Evolutionary conservation across 768 basidiomycete species (phyloP).

Genomic region (Coprinopsis strossmayeri): DNA sequence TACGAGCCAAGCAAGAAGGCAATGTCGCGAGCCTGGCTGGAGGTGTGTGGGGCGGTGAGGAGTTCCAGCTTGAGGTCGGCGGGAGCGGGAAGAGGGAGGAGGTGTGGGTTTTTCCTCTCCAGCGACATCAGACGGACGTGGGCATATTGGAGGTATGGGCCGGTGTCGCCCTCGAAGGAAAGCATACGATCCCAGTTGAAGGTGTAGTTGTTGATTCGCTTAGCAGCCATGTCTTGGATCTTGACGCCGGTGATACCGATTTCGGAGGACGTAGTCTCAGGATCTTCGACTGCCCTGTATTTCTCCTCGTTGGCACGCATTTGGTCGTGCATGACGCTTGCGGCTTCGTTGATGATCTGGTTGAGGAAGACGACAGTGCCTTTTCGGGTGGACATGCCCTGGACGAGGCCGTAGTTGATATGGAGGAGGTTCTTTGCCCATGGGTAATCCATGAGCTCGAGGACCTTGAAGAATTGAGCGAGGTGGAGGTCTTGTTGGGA

Average conservation of each 20-base stretch:
- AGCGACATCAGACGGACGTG: slow-evolving; percentile 89
- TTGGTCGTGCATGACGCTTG: slow-evolving; percentile 89
- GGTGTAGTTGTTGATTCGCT: slow-evolving; percentile 91
- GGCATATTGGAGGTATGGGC: slow-evolving; percentile 91
- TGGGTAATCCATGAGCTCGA: slow-evolving; percentile 82
- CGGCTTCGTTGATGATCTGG: slow-evolving; percentile 86
- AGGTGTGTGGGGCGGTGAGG: slow-evolving; percentile 41
- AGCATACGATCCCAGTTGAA: slow-evolving; percentile 94
- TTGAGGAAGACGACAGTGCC: slow-evolving; percentile 95
- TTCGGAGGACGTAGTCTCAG: slow-evolving; percentile 69
- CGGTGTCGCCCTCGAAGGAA: slow-evolving; percentile 93
- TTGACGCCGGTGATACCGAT: slow-evolving; percentile 95
- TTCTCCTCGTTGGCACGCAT: slow-evolving; percentile 95
- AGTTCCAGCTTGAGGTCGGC: slow-evolving; percentile 58
- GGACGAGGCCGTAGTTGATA: slow-evolving; percentile 87
- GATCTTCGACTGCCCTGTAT: slow-evolving; percentile 83
- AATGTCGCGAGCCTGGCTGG: slow-evolving; percentile 73
- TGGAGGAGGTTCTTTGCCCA: slow-evolving; percentile 78
- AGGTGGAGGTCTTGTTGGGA: slow-evolving; percentile 85
- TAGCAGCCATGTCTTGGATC: slow-evolving; percentile 96
- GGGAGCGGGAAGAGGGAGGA: slow-evolving; percentile 68
- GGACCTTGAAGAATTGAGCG: slow-evolving; percentile 89
- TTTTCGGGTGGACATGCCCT: slow-evolving; percentile 91
- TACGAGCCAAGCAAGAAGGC: slow-evolving; percentile 84
- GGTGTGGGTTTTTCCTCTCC: slow-evolving; percentile 82